Evolutionary conservation across 805 yeast genomes (phyloP), one percentile per base, ranked within the genome.

Genomic region (Komagataella mondaviorum): DNA sequence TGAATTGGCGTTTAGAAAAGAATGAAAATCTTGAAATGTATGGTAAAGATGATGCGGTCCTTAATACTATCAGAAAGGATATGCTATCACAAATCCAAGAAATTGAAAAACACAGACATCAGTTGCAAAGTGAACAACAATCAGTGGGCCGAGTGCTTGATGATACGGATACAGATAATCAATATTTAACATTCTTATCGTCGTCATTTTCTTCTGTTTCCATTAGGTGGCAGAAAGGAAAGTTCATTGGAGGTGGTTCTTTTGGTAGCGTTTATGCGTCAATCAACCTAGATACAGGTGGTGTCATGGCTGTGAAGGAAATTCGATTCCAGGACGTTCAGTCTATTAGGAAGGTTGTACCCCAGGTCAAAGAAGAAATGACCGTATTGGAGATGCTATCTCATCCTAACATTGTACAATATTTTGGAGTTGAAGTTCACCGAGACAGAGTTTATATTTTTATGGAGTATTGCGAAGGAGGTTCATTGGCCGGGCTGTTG

Each of bases 401-500:
- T 55, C 99, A 93, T 67, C 98, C 98, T 7, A 93, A 93, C 62
- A 85, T 93, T 58, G 98, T 93, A 5, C 96, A 90, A 63, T 93
- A 91, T 63, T 90, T 81, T 61, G 99, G 99, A 50, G 96, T 93
- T 44, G 98, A 93, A 65, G 97, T 93, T 5, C 98, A 93, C 66
- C 77, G 97, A 51, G 98, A 93, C 65, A 80, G 87, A 56, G 97
- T 93, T 16, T 90, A 88, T 64, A 83, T 93, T 36, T 93, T 93
- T 64, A 93, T 93, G 99, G 99, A 93, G 67, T 90, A 78, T 67
- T 93, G 99, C 71, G 95, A 90, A 59, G 93, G 96, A 45, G 98
- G 98, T 1, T 90, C 98, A 0, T 71, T 93, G 53, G 88, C 96
- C 0, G 80, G 86, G 6, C 69, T 90, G 48, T 72, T 93, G 54